Percentiles rank a stretch among this genome's conserved stretches.
These are phyloP conservation scores for Yarrowia bubula DNA, from an alignment of 805 yeast species.

Conservation along the genomic window DNA sequence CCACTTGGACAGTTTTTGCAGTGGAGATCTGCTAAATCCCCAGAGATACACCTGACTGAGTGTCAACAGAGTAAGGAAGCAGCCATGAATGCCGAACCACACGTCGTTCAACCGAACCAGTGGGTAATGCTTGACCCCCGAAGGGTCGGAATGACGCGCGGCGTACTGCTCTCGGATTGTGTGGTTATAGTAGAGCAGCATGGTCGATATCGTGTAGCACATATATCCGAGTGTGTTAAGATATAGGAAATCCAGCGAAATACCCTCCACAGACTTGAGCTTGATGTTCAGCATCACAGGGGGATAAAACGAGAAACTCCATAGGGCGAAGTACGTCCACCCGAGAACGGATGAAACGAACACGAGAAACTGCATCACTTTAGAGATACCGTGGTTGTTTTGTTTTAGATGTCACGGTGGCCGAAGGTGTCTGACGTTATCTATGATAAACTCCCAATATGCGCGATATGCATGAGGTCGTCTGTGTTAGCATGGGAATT, in stretches of 20 bases:
- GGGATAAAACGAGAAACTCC: slow-evolving; percentile 43
- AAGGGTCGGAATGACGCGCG: slow-evolving; percentile 32
- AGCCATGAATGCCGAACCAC: slow-evolving; percentile 47
- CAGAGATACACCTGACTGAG: slow-evolving; percentile 42
- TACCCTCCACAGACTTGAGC: slow-evolving; percentile 41
- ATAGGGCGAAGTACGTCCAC: slow-evolving; percentile 28
- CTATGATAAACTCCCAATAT: neutral
- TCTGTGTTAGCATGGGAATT: neutral
- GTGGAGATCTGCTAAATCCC: slow-evolving; percentile 40
- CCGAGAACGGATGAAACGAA: slow-evolving; percentile 6
- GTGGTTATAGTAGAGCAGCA: slow-evolving; percentile 38
- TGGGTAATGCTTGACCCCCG: slow-evolving; percentile 37
- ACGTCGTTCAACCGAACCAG: slow-evolving; percentile 47
- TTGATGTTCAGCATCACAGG: slow-evolving; percentile 39
- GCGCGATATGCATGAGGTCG: neutral
- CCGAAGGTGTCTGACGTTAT: neutral
- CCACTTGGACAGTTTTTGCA: slow-evolving; percentile 35
- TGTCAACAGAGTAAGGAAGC: slow-evolving; percentile 40
- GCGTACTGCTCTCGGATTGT: slow-evolving; percentile 41
- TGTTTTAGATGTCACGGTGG: neutral
- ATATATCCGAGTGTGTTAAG: slow-evolving; percentile 41
- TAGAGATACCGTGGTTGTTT: neutral
- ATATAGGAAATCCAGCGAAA: slow-evolving; percentile 40
- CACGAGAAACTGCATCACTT: neutral
- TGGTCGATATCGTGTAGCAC: slow-evolving; percentile 38